A percentile compares a stretch with the other conserved stretches of the same genome.
These are phyloP conservation scores for Diplosphaera chodatii DNA, from an alignment of 139 green algal genomes.

Conservation along the genomic window DNA sequence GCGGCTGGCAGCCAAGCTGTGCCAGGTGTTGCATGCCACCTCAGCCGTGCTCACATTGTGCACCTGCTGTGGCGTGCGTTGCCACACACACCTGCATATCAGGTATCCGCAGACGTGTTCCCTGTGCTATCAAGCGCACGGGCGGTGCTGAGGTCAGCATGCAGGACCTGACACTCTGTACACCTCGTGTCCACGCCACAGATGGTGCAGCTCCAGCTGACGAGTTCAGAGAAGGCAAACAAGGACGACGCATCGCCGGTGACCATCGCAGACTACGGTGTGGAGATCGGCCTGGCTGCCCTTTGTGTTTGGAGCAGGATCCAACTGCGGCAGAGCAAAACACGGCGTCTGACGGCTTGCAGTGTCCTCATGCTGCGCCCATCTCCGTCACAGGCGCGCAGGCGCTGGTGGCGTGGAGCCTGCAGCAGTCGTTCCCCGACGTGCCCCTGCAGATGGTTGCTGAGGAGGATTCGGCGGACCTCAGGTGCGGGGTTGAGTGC, in stretches of 20 bases:
- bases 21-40: no score
- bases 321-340: no score
- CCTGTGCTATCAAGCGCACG: no score
- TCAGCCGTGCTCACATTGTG: no score
- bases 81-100: no score
- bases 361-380: no score
- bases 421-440: conserved; percentile 45
- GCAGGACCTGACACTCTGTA: no score
- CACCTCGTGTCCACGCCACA: conserved; percentile 16
- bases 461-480: conserved; percentile 77
- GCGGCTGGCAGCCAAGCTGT: conserved; percentile 52
- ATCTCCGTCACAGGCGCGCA: conserved; percentile 69
- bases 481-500: no score
- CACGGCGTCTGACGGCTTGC: no score
- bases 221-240: conserved; percentile 44
- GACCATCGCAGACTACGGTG: conserved; percentile 92
- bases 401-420: conserved; percentile 75
- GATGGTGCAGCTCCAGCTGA: conserved; percentile 65
- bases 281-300: neutral
- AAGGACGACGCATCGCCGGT: conserved; percentile 89
- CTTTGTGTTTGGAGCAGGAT: no score
- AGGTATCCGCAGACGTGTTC: no score
- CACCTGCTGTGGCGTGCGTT: neutral
- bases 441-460: conserved; percentile 76
- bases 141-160: no score